A percentile compares a stretch with the other conserved stretches of the same genome.
Evolutionary conservation across 441 rosid genomes (phyloP).

Genomic region (Erysimum pusillum): DNA sequence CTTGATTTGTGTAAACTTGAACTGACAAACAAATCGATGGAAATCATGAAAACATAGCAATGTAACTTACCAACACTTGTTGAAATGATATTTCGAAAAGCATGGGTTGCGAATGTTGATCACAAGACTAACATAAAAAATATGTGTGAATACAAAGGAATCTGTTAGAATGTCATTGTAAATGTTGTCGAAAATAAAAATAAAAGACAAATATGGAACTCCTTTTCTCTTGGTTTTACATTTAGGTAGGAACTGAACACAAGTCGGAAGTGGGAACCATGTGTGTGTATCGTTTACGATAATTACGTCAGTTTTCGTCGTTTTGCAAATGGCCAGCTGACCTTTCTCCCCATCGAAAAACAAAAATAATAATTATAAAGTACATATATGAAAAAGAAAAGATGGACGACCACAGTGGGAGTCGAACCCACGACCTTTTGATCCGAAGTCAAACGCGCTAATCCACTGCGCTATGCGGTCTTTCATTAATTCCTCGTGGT

Average conservation of each 20-base stretch:
- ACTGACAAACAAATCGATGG: neutral
- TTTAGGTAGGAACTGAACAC: neutral
- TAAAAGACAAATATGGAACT: neutral
- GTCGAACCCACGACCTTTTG: slow-evolving; percentile 99
- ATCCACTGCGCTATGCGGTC: slow-evolving; percentile 99
- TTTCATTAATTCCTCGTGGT: accelerated
- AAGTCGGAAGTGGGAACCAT: neutral
- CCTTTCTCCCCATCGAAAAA: neutral
- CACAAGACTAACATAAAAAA: neutral
- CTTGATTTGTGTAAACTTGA: neutral
- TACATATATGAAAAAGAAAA: neutral
- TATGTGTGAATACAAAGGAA: neutral
- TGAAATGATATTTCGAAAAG: no score
- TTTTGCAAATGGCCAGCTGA: neutral
- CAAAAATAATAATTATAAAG: neutral
- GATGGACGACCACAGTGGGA: slow-evolving; percentile 86
- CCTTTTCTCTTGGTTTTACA: neutral
- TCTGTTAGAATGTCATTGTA: neutral
- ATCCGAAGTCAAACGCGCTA: slow-evolving; percentile 99
- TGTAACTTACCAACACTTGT: neutral
- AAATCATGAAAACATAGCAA: neutral
- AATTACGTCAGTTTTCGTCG: neutral
- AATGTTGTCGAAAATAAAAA: neutral
- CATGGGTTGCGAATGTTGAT: neutral
- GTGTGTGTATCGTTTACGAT: neutral